Conservation (phyloP, 129 eudicot species). For the Apium graveolens region DNA sequence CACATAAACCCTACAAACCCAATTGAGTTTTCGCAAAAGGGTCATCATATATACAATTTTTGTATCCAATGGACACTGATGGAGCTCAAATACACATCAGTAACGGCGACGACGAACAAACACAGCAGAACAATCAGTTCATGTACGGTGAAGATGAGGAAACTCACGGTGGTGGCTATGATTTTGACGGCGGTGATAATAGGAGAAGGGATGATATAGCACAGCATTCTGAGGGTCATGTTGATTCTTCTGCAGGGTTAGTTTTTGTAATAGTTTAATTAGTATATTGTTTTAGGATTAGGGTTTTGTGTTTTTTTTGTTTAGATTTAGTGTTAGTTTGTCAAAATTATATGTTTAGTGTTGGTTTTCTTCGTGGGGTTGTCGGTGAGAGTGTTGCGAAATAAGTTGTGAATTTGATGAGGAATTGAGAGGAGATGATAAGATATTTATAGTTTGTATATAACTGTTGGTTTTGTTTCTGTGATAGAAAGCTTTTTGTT, state of each 20-base stretch:
- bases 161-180: constrained; percentile 11
- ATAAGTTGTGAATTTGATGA: constrained; percentile 12
- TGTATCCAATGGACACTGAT: constrained; percentile 40
- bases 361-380: constrained; percentile 7
- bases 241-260: constrained; percentile 90
- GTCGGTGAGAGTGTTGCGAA: neutral
- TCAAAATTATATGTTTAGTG: constrained; percentile 19
- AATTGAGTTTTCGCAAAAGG: neutral
- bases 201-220: constrained; percentile 35
- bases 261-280: constrained; percentile 48
- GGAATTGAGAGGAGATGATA: constrained; percentile 18
- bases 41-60: neutral
- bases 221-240: constrained; percentile 46
- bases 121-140: constrained; percentile 12
- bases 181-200: constrained; percentile 50
- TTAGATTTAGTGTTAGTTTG: constrained; percentile 18
- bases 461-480: constrained; percentile 64
- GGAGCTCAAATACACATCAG: constrained; percentile 24
- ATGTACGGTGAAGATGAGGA: constrained; percentile 11
- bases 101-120: constrained; percentile 51
- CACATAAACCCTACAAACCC: constrained; percentile 1
- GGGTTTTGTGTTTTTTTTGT: constrained; percentile 17
- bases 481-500: constrained; percentile 86
- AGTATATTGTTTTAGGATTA: constrained; percentile 39
- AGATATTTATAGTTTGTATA: constrained; percentile 22